These are phyloP conservation scores for Irpex sp. DNA, from an alignment of 1,284 basidiomycete species.

Conservation along the genomic window DNA sequence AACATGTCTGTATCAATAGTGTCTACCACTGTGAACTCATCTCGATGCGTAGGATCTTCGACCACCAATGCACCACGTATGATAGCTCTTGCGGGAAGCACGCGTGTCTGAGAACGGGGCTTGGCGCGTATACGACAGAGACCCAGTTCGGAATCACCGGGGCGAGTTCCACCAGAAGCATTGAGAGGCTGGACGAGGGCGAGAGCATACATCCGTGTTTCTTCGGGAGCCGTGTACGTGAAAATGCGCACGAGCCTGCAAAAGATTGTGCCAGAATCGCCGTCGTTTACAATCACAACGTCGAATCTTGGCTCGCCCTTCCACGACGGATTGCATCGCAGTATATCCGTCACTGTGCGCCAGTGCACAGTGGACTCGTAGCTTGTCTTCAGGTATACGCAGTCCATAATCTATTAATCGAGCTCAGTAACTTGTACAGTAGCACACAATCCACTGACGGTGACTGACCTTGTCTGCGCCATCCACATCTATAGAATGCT, in stretches of 20 bases:
- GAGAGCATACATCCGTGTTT: background rate
- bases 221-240: background rate
- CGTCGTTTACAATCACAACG: constrained; percentile 18
- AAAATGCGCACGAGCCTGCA: background rate
- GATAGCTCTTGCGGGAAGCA: too few relatives aligned
- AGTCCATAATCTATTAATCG: constrained; percentile 10
- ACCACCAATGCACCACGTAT: too few relatives aligned
- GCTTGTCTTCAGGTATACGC: constrained; percentile 19
- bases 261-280: background rate
- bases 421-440: background rate
- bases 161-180: background rate
- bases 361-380: constrained; percentile 28
- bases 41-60: too few relatives aligned
- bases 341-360: constrained; percentile 18
- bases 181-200: background rate
- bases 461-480: too few relatives aligned
- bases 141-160: background rate
- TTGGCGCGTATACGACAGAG: too few relatives aligned
- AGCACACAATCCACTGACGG: too few relatives aligned
- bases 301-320: constrained; percentile 22
- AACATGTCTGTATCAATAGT: too few relatives aligned
- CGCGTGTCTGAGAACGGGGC: too few relatives aligned
- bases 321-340: constrained; percentile 25
- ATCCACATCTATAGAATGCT: too few relatives aligned
- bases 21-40: too few relatives aligned